These are phyloP conservation scores for Protostelium mycophagum DNA, from an alignment of 78 protist species.

Conservation along the genomic window DNA sequence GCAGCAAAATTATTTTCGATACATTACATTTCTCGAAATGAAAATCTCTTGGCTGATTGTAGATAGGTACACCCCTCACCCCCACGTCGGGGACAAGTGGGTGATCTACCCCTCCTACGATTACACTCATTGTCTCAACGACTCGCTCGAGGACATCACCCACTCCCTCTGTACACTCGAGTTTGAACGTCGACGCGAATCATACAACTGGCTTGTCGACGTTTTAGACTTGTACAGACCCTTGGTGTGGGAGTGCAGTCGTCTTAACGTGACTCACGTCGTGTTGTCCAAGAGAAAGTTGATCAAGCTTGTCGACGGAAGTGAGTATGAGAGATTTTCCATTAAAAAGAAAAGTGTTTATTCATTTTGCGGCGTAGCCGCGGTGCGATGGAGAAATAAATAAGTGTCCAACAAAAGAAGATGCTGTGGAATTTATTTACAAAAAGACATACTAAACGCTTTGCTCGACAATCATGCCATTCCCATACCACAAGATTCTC, in stretches of 20 bases:
- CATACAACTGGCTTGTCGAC: conserved; percentile 96
- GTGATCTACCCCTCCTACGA: conserved; percentile 98
- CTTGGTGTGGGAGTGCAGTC: conserved; percentile 93
- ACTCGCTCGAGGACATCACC: conserved; percentile 96
- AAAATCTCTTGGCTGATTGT: no score
- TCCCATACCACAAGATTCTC: no score
- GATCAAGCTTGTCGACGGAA: conserved; percentile 59
- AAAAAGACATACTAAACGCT: no score
- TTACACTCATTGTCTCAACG: conserved; percentile 97
- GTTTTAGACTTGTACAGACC: conserved; percentile 89
- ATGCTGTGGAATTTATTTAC: no score
- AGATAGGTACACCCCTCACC: conserved; percentile 69
- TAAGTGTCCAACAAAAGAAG: no score
- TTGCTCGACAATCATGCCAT: no score
- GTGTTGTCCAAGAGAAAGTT: conserved; percentile 94
- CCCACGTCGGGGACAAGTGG: conserved; percentile 91
- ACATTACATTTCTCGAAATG: background rate
- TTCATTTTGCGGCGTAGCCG: no score
- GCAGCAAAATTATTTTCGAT: background rate
- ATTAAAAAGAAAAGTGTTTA: no score
- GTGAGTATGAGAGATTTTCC: no score
- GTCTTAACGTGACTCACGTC: conserved; percentile 86
- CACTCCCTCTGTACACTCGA: conserved; percentile 99
- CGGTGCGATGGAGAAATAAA: no score
- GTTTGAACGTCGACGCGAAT: conserved; percentile 79